These are phyloP conservation scores for Blastobotrys arbuscula DNA, from an alignment of 1,139 yeast species.

Conservation along the genomic window DNA sequence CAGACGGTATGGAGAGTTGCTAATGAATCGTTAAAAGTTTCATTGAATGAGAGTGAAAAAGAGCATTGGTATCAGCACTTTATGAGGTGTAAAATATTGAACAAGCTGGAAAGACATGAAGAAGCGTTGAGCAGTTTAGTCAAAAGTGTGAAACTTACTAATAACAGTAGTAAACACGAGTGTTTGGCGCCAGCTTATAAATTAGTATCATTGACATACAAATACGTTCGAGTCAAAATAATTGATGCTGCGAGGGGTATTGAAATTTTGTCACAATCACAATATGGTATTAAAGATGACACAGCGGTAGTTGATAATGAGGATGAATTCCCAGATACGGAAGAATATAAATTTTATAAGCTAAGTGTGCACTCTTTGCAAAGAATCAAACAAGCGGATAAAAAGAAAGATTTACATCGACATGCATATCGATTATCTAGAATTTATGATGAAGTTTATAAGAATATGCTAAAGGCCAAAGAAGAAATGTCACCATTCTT, in stretches of 20 bases:
- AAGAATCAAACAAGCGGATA: conserved; percentile 53
- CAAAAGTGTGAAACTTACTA: conserved; percentile 34
- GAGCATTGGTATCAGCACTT: conserved; percentile 55
- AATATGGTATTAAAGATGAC: background rate
- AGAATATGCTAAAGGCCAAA: conserved; percentile 50
- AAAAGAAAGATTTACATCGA: conserved; percentile 88
- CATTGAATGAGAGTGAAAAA: conserved; percentile 28
- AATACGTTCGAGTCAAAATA: conserved; percentile 39
- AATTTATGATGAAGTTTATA: conserved; percentile 51
- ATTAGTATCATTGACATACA: conserved; percentile 53
- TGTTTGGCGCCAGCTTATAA: conserved; percentile 69
- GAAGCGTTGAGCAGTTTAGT: conserved; percentile 21
- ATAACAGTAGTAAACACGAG: conserved; percentile 39
- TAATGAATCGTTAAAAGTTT: conserved; percentile 22
- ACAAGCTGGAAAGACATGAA: conserved; percentile 35
- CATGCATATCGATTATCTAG: conserved; percentile 72
- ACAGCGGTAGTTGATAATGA: background rate
- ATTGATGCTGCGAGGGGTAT: conserved; percentile 21
- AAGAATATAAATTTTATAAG: conserved; percentile 24
- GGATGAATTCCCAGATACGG: conserved; percentile 7
- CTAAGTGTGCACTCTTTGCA: conserved; percentile 36
- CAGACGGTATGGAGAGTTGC: conserved; percentile 17
- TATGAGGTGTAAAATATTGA: conserved; percentile 55
- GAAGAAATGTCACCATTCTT: conserved; percentile 61
- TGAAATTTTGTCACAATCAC: conserved; percentile 3